Base-by-base conservation (phyloP, 2,329 filamentous ascomycete species). In the Leptographium lundbergii region DNA sequence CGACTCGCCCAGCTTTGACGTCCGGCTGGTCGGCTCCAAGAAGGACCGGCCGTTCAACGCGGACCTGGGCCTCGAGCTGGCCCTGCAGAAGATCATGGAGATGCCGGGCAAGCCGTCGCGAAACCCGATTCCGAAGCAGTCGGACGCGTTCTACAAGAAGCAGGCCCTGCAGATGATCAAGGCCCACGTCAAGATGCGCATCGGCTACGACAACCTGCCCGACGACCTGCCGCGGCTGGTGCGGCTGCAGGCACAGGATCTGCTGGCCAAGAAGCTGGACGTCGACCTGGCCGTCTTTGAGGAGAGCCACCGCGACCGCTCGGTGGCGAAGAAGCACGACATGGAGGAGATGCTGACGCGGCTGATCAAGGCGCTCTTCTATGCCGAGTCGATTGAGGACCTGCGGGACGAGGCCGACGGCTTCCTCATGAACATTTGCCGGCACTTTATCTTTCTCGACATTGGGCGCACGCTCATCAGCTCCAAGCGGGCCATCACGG, bases 391-490 rank as follows among this genome's bases (percentile, higher is more conserved):
- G 0, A 75, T 97, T 10, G 84, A 88, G 0, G 88, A 91, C 39
- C 84, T 96, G 62, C 85, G 89, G 63, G 78, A 85, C 11, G 86
- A 91, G 56, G 89, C 92, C 0, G 82, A 84, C 45, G 71, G 81
- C 6, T 87, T 99, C 63, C 76, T 97, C 27, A 78, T 84, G 53
- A 89, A 94, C 67, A 77, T 96, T 11, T 95, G 90, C 67, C 86
- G 86, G 57, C 95, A 99, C 70, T 92, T 99, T 65, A 87, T 91
- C 2, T 81, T 99, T 52, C 76, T 99, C 34, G 94, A 99, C 70
- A 79, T 99, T 27, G 92, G 91, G 10, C 84, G 86, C 60, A 86
- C 91, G n/a, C 77, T 97, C 39, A 84, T 90, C 24, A 85, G 91
- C 59, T 75, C 87, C 62, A 91, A 92, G 72, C 91, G 91, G 72